Percentiles rank a stretch among this genome's conserved stretches.
Evolutionary conservation across 305 asterid genomes (phyloP).

Genomic region (Nicotiana rustica): DNA sequence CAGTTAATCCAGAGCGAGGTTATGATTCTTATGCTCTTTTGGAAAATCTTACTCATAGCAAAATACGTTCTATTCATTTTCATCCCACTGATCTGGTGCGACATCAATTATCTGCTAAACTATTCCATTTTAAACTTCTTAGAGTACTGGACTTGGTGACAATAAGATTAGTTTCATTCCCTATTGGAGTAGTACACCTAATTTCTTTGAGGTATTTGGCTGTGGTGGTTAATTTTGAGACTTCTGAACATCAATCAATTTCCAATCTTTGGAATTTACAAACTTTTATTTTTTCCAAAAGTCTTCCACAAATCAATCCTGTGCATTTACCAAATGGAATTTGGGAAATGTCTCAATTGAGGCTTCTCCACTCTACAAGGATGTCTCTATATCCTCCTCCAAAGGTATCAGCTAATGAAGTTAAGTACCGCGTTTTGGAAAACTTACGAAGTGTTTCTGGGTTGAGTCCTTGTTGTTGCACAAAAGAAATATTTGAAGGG

Average conservation of each 20-base stretch:
- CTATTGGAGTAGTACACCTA: background rate
- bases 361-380: background rate
- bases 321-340: background rate
- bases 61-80: no score
- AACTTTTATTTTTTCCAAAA: background rate
- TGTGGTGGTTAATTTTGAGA: background rate
- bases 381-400: background rate
- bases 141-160: no score
- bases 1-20: no score
- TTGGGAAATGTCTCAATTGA: background rate
- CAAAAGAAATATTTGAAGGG: background rate
- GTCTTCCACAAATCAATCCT: background rate
- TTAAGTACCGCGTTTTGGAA: background rate
- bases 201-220: background rate
- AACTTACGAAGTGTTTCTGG: background rate
- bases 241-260: background rate
- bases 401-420: background rate
- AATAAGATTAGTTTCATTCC: background rate
- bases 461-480: background rate
- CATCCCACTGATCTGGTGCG: no score
- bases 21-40: background rate
- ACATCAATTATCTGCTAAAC: no score
- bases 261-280: background rate
- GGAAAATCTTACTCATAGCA: no score
- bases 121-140: no score